phyloP scores from a whole-genome alignment of 768 basidiomycete species.

The Leccinum boreale region DNA sequence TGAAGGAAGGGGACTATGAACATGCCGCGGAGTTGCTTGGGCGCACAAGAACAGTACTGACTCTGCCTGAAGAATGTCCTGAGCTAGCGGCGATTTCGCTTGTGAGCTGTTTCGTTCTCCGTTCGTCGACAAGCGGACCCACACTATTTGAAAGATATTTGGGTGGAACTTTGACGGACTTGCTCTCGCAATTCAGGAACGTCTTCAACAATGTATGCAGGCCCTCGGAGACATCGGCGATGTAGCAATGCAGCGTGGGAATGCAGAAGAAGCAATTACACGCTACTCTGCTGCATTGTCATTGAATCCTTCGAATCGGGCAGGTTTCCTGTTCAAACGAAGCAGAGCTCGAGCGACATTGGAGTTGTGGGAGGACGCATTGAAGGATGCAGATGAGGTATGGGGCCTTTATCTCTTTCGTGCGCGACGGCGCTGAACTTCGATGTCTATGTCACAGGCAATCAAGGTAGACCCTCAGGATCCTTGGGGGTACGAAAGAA shows the following conservation, averaged over 20 bases:
- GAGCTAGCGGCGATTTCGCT: conserved; percentile 6
- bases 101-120: not conserved
- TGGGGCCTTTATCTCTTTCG: not conserved
- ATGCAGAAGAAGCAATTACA: conserved; percentile 1
- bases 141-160: conserved; percentile 1
- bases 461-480: not conserved
- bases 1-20: not conserved
- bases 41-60: not conserved
- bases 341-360: not conserved
- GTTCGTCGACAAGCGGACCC: not conserved
- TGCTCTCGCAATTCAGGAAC: not conserved
- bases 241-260: not conserved
- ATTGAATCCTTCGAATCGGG: not conserved
- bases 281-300: conserved; percentile 5
- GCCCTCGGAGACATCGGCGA: not conserved
- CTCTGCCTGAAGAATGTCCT: not conserved
- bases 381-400: conserved; percentile 15
- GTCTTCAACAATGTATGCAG: not conserved
- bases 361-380: conserved; percentile 5
- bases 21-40: not conserved
- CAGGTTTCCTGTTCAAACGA: conserved; percentile 3
- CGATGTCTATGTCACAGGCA: not conserved
- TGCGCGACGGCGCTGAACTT: not conserved
- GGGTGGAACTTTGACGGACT: conserved; percentile 16
- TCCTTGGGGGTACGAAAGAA: conserved; percentile 2